Evolutionary conservation across 163 green algal genomes (phyloP).

Genomic region (Scenedesmus sp.): DNA sequence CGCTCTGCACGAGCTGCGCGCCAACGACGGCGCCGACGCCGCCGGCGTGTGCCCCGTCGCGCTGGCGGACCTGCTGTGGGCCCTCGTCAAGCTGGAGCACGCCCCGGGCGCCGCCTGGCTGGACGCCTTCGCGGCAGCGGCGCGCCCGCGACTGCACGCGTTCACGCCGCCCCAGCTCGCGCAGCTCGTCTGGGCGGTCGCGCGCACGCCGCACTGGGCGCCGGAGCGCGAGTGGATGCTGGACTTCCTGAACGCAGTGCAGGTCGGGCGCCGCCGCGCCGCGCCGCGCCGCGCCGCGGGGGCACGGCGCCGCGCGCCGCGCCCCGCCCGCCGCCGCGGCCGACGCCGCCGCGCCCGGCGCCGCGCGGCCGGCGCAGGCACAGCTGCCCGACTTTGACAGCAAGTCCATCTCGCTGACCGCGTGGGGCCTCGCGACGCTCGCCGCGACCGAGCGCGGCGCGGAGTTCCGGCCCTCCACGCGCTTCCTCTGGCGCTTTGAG

Average conservation of each 20-base stretch:
- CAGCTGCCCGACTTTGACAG: conserved; percentile 31
- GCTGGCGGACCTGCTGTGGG: conserved; percentile 11
- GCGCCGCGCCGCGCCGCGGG: no score
- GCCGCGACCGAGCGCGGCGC: no score
- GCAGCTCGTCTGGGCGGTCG: conserved; percentile 34
- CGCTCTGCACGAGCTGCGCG: not conserved
- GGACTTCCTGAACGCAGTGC: not conserved
- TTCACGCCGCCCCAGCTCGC: conserved; percentile 37
- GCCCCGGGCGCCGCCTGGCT: conserved; percentile 30
- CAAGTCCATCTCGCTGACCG: conserved; percentile 23
- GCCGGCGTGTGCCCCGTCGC: not conserved
- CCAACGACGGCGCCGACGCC: not conserved
- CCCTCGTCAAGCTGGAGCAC: conserved; percentile 17
- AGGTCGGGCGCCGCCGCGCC: no score
- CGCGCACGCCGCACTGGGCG: conserved; percentile 12
- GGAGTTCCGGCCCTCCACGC: not conserved
- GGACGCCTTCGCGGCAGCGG: not conserved
- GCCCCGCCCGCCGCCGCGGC: no score
- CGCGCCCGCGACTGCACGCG: conserved; percentile 10
- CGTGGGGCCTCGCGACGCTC: conserved; percentile 39
- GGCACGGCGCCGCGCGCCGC: no score
- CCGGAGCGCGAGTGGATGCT: not conserved
- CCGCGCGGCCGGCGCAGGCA: no score
- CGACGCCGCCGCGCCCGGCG: no score
- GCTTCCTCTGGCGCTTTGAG: conserved; percentile 26